Evolutionary conservation across 2,329 filamentous ascomycete species (phyloP), one percentile per base, ranked within the genome.

Genomic region (Xylariaceae sp.): DNA sequence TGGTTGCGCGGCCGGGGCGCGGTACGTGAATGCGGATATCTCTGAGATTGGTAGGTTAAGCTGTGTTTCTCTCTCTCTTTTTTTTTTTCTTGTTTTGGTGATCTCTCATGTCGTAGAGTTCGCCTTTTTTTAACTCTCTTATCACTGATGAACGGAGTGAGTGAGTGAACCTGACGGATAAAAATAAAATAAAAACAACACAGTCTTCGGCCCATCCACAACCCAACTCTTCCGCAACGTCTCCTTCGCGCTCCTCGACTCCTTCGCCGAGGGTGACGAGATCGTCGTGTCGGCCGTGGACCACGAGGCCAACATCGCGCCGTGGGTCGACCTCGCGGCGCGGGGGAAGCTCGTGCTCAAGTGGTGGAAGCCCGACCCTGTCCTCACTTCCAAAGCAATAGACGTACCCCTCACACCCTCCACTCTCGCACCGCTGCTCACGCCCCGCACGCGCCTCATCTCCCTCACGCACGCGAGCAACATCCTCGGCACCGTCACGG

Each of bases 181-280:
- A 24, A 24, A 24, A 24, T 11, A 7, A 24, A 35, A 41, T 30
- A 9, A 5, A 32, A 28, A 17, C 27, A 18, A 17, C 5, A 11
- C 17, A 78, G 83, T 84, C 31, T 71, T 88, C 38, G 85, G 85
- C 1, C 65, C 80, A 0, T 86, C 85, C 2, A 85, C 85, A 1
- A 89, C 85, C 0, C 84, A 88, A 55, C 72, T 88, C 8, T 76
- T 88, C 51, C 77, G 83, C 48, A 89, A 88, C 56, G 70, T 88
- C 12, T 74, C 77, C 0, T 68, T 67, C 15, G 65, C 74, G 2
- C 60, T 83, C 4, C n/a, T n/a, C n/a, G n/a, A n/a, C n/a, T 51
- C 58, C 9, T 76, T 81, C 54, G 52, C 65, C 9, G 56, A 67
- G 2, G 76, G 76, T 30, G 76, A 81, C 43, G 82, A 87, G 54